Conservation (phyloP, 176 grass and related monocot species). For the sorghum (Sorghum bicolor) region Sorghum_bicolor_NCBIv3 NC_012875.2:52019001-52019500, state of each 20-base stretch:
- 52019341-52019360: conserved; percentile 84
- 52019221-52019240: background rate
- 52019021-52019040: background rate
- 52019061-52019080: background rate
- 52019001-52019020: background rate
- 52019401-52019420: background rate
- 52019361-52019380: conserved; percentile 67
- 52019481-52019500: background rate
- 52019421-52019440: background rate
- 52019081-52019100: background rate
- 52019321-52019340: conserved; percentile 13
- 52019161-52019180: background rate
- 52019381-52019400: background rate
- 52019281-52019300: background rate
- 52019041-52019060: conserved; percentile 11
- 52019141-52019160: background rate
- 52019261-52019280: background rate
- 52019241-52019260: background rate
- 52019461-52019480: background rate
- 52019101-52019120: background rate
- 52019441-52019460: background rate
- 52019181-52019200: background rate
- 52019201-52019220: background rate
- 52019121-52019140: background rate
- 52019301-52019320: background rate